phyloP scores from a whole-genome alignment of 108 stramenopile genomes.

The Cafeteria roenbergensis region DNA sequence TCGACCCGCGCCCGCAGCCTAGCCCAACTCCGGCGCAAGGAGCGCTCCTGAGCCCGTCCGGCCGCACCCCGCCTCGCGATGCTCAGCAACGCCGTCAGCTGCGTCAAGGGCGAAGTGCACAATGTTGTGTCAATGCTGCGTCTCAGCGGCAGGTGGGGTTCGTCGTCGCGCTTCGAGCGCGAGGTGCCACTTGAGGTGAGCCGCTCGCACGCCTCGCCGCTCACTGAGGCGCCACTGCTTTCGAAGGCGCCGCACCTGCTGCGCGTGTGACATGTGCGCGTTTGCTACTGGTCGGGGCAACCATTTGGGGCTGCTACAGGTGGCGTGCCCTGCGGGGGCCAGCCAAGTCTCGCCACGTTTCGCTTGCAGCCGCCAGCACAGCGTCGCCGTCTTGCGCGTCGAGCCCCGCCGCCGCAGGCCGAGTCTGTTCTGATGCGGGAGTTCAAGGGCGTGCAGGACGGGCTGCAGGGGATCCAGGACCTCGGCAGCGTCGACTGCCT shows the following conservation, averaged over 20 bases:
- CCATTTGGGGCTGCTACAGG: too few relatives aligned
- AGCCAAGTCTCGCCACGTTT: too few relatives aligned
- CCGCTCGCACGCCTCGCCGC: neutral
- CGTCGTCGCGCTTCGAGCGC: conserved; percentile 26
- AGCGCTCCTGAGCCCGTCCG: too few relatives aligned
- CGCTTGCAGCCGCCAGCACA: neutral
- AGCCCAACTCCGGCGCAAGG: too few relatives aligned
- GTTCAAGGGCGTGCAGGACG: conserved; percentile 34
- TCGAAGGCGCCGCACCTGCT: too few relatives aligned
- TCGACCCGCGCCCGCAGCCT: too few relatives aligned
- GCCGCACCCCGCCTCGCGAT: too few relatives aligned
- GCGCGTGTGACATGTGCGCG: too few relatives aligned
- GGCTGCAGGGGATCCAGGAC: conserved; percentile 40
- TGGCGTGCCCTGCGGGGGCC: too few relatives aligned
- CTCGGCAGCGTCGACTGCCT: conserved; percentile 37
- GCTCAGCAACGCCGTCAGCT: conserved; percentile 14
- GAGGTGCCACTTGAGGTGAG: conserved; percentile 29
- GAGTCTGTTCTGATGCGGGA: conserved; percentile 39
- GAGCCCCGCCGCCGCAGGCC: conserved; percentile 3
- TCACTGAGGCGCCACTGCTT: too few relatives aligned
- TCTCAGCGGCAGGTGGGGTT: conserved; percentile 42
- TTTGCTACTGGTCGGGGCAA: too few relatives aligned
- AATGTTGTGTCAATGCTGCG: conserved; percentile 45
- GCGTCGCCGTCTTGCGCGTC: neutral
- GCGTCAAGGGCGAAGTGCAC: conserved; percentile 49